Base-by-base conservation (phyloP, 345 rosid species). In the Viola odorata region DNA sequence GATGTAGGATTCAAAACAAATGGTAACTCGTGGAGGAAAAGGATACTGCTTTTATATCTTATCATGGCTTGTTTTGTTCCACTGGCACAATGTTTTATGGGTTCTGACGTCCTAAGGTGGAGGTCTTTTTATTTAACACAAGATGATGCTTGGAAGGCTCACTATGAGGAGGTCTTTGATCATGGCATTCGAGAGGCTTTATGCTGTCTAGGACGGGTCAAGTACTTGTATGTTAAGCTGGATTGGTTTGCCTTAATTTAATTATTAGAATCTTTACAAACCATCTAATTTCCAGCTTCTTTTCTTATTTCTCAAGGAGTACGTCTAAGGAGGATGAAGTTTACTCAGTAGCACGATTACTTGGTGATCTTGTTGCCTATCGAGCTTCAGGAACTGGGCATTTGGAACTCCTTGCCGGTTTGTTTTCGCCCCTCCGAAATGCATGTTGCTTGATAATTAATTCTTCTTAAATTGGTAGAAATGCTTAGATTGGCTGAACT, bases 361-460 rank as follows among this genome's bases (percentile, higher is more conserved):
- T 89, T 52, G 98, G 95, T 64, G 90, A 92, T 63, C 97, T 92
- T 74, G 97, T 92, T 69, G 75, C 96, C 41, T 92, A 89, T 68
- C 95, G 96, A 37, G 96, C 97, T 59, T 77, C 90, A 14, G 98
- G 96, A 67, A 84, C 91, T 49, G 97, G 98, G 8, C 98, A 92
- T 69, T 72, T 92, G 81, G 95, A 89, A 65, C 88, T 92, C 66
- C 73, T 92, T 77, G 86, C 95, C 71, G 91, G 98, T 91, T 73
- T 37, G 56, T 63, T 61, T 52, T 54, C 59, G 4, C 9, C 14
- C 37, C 13, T 12, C 38, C 10, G 17, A 37, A 42, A 13, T 55
- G 59, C 36, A 55, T 55, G 59, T 37, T 55, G 32, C 41, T 7
- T 39, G 37, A 4, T 17, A 15, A n/a, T 17, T 39, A 37, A 0